Percentiles rank a stretch among this genome's conserved stretches.
These are phyloP conservation scores for Micromonas pusilla DNA, from an alignment of 139 green algal genomes.

Conservation along the genomic window DNA sequence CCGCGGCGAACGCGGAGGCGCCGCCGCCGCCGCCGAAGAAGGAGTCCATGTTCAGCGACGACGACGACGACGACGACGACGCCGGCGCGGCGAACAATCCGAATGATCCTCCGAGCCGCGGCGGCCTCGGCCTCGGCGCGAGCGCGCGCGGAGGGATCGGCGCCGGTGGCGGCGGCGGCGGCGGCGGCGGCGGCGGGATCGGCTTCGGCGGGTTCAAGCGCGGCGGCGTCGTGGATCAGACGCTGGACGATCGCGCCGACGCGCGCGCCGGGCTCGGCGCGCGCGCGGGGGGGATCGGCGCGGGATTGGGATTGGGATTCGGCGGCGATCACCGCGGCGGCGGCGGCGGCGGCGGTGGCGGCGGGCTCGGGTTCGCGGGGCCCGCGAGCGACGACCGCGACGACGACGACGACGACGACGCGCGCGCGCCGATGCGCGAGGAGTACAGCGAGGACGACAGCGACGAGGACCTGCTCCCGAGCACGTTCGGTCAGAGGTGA, in stretches of 20 bases:
- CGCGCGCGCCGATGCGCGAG: background rate
- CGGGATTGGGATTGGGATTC: background rate
- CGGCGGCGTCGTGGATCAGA: too few species aligned
- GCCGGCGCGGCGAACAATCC: too few species aligned
- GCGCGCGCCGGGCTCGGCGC: background rate
- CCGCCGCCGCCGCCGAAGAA: background rate
- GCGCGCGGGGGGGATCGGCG: background rate
- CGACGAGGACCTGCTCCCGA: conserved; percentile 18
- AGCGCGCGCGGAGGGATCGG: too few species aligned
- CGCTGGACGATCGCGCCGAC: too few species aligned
- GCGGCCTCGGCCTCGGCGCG: too few species aligned
- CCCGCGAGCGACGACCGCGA: background rate
- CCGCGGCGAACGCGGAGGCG: background rate
- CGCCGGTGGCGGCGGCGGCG: too few species aligned
- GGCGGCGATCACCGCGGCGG: background rate
- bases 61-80: conserved; percentile 7
- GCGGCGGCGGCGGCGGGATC: too few species aligned
- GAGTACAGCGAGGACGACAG: conserved; percentile 8
- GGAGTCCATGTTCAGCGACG: background rate
- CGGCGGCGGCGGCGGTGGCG: background rate
- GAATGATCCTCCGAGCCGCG: too few species aligned
- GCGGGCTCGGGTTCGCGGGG: background rate
- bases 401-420: background rate
- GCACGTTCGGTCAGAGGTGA: conserved; percentile 23
- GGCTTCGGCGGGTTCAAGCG: too few species aligned